Percentiles rank a stretch among this genome's conserved stretches.
phyloP scores from a whole-genome alignment of 83 land plant species.

The Picea abies region DNA sequence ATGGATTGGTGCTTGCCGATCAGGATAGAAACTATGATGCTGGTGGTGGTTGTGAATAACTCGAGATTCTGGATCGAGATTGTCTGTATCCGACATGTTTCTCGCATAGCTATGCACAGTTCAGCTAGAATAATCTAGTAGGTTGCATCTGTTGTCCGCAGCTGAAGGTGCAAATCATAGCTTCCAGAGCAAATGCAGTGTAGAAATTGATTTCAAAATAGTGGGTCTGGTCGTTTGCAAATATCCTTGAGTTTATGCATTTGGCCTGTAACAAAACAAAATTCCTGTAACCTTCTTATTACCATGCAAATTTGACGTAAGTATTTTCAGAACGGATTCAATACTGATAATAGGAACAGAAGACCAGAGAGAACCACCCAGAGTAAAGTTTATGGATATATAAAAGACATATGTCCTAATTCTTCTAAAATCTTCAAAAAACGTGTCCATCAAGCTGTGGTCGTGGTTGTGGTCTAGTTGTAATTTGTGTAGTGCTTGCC shows the following conservation, averaged over 20 bases:
- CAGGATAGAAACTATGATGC: conserved; percentile 9
- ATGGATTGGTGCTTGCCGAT: background rate
- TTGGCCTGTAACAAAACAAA: background rate
- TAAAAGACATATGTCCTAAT: too few relatives aligned
- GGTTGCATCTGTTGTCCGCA: background rate
- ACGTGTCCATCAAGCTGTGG: too few relatives aligned
- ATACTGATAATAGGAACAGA: too few relatives aligned
- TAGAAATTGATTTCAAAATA: background rate
- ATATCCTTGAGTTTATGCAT: background rate
- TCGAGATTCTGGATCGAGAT: background rate
- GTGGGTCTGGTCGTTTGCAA: background rate
- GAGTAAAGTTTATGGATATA: too few relatives aligned
- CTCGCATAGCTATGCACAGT: background rate
- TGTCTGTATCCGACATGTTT: conserved; percentile 1
- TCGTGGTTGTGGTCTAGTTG: too few relatives aligned
- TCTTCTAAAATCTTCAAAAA: too few relatives aligned
- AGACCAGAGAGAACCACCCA: too few relatives aligned
- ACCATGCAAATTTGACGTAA: background rate
- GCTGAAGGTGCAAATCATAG: background rate
- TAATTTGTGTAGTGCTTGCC: too few relatives aligned
- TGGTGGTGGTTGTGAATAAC: background rate
- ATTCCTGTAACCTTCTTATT: background rate
- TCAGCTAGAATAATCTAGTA: background rate
- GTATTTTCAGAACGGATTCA: background rate
- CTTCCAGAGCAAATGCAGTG: background rate